Percentiles rank a stretch among this genome's conserved stretches.
Evolutionary conservation across 306 rosid genomes (phyloP).

Genomic region (Glycine tomentella): DNA sequence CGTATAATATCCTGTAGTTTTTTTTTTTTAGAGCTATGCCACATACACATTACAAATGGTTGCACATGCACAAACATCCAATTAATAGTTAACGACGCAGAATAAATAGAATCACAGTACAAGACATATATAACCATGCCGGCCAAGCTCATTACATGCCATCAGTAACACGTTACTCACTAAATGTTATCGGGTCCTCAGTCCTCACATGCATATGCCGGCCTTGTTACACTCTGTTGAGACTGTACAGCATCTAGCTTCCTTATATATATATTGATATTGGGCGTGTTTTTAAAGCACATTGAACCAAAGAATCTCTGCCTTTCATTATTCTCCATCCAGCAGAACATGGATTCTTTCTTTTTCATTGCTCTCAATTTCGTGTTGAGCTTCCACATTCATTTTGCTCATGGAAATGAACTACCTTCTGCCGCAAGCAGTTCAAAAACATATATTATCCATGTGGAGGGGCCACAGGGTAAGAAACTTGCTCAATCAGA

Average conservation of each 20-base stretch:
- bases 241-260: not conserved
- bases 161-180: too few relatives aligned
- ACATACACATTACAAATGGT: too few relatives aligned
- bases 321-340: slow-evolving; percentile 23
- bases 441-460: slow-evolving; percentile 63
- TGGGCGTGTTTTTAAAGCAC: not conserved
- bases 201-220: slow-evolving; percentile 11
- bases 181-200: too few relatives aligned
- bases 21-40: not conserved
- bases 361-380: slow-evolving; percentile 49
- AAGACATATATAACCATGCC: slow-evolving; percentile 14
- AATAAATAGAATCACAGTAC: not conserved
- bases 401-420: slow-evolving; percentile 47
- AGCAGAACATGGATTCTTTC: slow-evolving; percentile 54
- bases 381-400: slow-evolving; percentile 45
- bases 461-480: slow-evolving; percentile 54
- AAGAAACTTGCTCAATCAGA: slow-evolving; percentile 39
- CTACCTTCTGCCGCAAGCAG: slow-evolving; percentile 27
- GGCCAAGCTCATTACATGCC: too few relatives aligned
- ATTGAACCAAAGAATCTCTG: slow-evolving; percentile 14
- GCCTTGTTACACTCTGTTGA: not conserved
- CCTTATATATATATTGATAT: not conserved
- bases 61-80: too few relatives aligned
- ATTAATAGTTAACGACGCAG: not conserved
- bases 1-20: too few relatives aligned